phyloP scores from a whole-genome alignment of 257 asterid genomes.

The Osmanthus fragrans region DNA sequence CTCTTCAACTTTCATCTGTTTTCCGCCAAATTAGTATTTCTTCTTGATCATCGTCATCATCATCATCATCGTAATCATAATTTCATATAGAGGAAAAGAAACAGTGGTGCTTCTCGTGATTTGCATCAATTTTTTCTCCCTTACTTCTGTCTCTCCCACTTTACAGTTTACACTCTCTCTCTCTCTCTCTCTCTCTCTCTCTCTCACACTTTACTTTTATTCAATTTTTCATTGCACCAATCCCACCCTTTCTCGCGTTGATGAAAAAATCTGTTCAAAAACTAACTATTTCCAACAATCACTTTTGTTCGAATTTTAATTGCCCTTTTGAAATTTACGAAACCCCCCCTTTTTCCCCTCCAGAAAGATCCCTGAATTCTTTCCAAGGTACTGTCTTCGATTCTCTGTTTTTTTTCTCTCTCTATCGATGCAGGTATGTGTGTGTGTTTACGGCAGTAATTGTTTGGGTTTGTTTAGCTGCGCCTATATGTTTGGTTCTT shows the following conservation, averaged over 20 bases:
- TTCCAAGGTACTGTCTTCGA: conserved; percentile 32
- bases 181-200: conserved; percentile 29
- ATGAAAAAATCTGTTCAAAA: conserved; percentile 20
- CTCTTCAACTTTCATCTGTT: conserved; percentile 19
- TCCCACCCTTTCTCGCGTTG: conserved; percentile 37
- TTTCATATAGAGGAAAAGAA: not conserved
- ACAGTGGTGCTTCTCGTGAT: conserved; percentile 47
- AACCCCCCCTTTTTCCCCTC: conserved; percentile 16
- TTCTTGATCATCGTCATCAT: conserved; percentile 28
- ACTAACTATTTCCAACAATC: not conserved
- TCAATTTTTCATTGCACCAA: conserved; percentile 28
- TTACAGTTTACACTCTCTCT: conserved; percentile 21
- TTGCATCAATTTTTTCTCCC: conserved; percentile 33
- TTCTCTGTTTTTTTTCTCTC: not conserved
- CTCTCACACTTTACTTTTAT: conserved; percentile 27
- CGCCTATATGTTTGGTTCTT: not conserved
- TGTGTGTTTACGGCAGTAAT: not conserved
- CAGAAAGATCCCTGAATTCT: conserved; percentile 23
- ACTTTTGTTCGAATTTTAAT: conserved; percentile 24
- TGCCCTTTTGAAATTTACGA: conserved; percentile 1
- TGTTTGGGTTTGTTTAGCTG: conserved; percentile 2
- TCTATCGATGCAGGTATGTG: conserved; percentile 11
- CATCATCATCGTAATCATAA: conserved; percentile 30
- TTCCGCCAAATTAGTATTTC: conserved; percentile 37
- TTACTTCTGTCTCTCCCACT: not conserved